Conservation (phyloP, 2,329 filamentous ascomycete genomes). For the Aspergillus novoparasiticus region DNA sequence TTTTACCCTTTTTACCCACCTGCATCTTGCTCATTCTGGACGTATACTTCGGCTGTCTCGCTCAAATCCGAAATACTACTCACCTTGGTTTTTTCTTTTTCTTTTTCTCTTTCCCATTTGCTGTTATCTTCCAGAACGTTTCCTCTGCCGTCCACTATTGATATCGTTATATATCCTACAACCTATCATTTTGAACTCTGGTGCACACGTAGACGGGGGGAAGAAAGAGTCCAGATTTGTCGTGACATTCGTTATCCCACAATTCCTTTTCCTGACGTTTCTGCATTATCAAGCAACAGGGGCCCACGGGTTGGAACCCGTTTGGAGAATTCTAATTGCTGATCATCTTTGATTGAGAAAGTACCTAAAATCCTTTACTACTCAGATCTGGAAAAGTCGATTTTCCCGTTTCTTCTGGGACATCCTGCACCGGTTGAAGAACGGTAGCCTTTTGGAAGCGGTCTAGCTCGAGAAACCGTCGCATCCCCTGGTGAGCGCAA, state of each 20-base stretch:
- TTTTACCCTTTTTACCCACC: slow-evolving; percentile 18
- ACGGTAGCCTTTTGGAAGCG: slow-evolving; percentile 17
- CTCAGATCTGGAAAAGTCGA: slow-evolving; percentile 12
- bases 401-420: slow-evolving; percentile 10
- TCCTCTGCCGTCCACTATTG: slow-evolving; percentile 15
- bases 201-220: slow-evolving; percentile 12
- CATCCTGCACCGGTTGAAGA: slow-evolving; percentile 18
- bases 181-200: slow-evolving; percentile 17
- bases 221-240: slow-evolving; percentile 2
- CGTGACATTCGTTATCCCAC: background rate
- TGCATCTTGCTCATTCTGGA: slow-evolving; percentile 23
- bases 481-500: slow-evolving; percentile 18
- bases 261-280: slow-evolving; percentile 1
- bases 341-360: slow-evolving; percentile 8
- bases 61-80: slow-evolving; percentile 13
- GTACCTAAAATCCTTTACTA: slow-evolving; percentile 13
- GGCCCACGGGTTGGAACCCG: slow-evolving; percentile 15
- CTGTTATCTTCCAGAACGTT: slow-evolving; percentile 21
- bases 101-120: slow-evolving; percentile 1
- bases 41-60: slow-evolving; percentile 19
- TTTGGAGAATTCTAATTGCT: slow-evolving; percentile 19
- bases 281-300: slow-evolving; percentile 15
- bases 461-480: slow-evolving; percentile 12
- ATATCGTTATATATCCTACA: slow-evolving; percentile 15
- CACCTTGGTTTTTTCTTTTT: slow-evolving; percentile 7